Conservation (phyloP, 2,329 filamentous ascomycete genomes). For the Fusarium caatingaense region DNA sequence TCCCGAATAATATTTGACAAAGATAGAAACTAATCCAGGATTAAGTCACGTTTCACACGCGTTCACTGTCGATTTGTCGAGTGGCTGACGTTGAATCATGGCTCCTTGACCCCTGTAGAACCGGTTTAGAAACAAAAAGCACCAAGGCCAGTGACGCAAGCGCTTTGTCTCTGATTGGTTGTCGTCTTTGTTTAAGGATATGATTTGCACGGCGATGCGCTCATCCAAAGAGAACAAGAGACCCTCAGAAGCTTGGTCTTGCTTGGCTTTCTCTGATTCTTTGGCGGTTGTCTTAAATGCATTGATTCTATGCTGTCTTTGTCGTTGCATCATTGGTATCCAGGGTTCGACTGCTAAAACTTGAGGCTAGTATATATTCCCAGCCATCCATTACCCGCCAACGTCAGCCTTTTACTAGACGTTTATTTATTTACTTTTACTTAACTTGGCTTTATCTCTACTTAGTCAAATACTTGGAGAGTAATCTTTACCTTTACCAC, state of each 20-base stretch:
- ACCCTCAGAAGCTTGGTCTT: slow-evolving; percentile 11
- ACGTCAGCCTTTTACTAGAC: slow-evolving; percentile 12
- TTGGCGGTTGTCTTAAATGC: neutral
- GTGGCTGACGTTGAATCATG: slow-evolving; percentile 26
- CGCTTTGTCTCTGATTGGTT: slow-evolving; percentile 22
- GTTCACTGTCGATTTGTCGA: slow-evolving; percentile 18
- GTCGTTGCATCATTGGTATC: slow-evolving; percentile 29
- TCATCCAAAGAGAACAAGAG: slow-evolving; percentile 25
- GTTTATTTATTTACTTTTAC: slow-evolving; percentile 7
- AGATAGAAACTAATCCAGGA: slow-evolving; percentile 22
- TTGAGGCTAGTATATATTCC: slow-evolving; percentile 30
- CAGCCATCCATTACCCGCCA: slow-evolving; percentile 14
- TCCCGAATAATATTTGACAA: slow-evolving; percentile 8
- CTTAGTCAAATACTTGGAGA: neutral
- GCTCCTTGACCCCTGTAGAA: slow-evolving; percentile 25
- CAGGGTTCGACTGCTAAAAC: slow-evolving; percentile 7
- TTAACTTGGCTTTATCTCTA: neutral
- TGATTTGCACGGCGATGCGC: slow-evolving; percentile 42
- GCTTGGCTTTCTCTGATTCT: slow-evolving; percentile 24
- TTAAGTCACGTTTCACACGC: slow-evolving; percentile 33
- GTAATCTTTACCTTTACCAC: neutral
- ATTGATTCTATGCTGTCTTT: neutral
- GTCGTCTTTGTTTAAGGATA: slow-evolving; percentile 33
- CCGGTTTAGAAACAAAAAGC: slow-evolving; percentile 32
- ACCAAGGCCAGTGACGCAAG: slow-evolving; percentile 34